Evolutionary conservation across 495 filamentous ascomycete species (phyloP).

Genomic region (Penicillium subrubescens): DNA sequence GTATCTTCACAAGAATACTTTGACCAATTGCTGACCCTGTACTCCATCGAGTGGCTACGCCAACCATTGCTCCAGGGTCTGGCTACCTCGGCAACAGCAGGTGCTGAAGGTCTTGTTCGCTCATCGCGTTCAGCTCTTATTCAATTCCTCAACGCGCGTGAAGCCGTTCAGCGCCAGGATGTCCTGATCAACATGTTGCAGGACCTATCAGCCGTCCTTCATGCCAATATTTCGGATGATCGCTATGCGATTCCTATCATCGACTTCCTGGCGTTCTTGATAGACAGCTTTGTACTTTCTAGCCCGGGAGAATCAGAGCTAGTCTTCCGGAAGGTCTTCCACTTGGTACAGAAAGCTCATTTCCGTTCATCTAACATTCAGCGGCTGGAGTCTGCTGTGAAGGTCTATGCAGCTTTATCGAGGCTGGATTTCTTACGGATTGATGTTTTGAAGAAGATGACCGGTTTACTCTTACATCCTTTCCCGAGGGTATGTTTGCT

Average conservation of each 20-base stretch:
- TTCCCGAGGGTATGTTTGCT: conserved; percentile 57
- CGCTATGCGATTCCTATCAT: conserved; percentile 73
- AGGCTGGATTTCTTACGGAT: conserved; percentile 35
- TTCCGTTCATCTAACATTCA: conserved; percentile 78
- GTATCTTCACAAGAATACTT: conserved; percentile 49
- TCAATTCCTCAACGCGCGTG: conserved; percentile 41
- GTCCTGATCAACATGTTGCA: conserved; percentile 40
- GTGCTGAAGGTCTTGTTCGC: conserved; percentile 78
- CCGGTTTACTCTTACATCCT: conserved; percentile 61
- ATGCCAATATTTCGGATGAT: conserved; percentile 57
- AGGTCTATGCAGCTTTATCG: conserved; percentile 71
- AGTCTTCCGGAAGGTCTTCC: conserved; percentile 61
- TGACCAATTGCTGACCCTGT: conserved; percentile 42
- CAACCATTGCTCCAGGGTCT: conserved; percentile 67
- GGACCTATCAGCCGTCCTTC: conserved; percentile 47
- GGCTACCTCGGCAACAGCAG: conserved; percentile 79
- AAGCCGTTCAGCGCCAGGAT: conserved; percentile 34
- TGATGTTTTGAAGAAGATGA: conserved; percentile 58
- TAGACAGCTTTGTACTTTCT: conserved; percentile 49
- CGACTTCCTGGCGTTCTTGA: conserved; percentile 73
- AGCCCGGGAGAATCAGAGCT: conserved; percentile 21
- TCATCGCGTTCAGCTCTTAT: conserved; percentile 71
- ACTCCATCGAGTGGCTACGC: conserved; percentile 41
- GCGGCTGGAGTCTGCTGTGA: conserved; percentile 76
- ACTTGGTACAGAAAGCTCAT: conserved; percentile 72